phyloP scores from a whole-genome alignment of 208 protist species.

The Trypanosoma congolense region DNA sequence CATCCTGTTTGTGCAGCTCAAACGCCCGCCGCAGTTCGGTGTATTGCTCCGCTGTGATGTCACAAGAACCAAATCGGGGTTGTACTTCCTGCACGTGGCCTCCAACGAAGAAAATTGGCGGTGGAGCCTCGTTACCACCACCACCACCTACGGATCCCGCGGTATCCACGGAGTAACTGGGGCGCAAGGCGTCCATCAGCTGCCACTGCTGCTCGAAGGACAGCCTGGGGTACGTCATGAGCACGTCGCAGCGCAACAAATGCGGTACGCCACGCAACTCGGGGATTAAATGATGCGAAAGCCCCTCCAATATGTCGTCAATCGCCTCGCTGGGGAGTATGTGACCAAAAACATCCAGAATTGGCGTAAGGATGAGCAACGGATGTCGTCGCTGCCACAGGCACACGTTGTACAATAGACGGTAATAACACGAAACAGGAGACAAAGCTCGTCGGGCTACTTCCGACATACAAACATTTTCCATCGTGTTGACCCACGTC shows the following conservation, averaged over 20 bases:
- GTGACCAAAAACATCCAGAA: constrained; percentile 26
- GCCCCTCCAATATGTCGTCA: constrained; percentile 42
- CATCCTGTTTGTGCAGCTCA: constrained; percentile 60
- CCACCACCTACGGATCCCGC: neutral
- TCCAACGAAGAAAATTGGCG: constrained; percentile 16
- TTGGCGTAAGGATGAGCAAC: constrained; percentile 32
- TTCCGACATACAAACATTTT: too few species aligned
- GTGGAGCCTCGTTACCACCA: constrained; percentile 2
- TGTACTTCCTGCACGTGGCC: constrained; percentile 7
- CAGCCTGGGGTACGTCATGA: constrained; percentile 56
- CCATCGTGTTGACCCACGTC: too few species aligned
- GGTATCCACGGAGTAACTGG: neutral
- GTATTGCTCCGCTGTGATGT: constrained; percentile 24
- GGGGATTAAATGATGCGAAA: constrained; percentile 24
- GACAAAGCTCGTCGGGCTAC: too few species aligned
- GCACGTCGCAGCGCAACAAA: constrained; percentile 63
- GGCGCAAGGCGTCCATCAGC: constrained; percentile 32
- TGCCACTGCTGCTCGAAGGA: constrained; percentile 30
- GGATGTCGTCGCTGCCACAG: constrained; percentile 77
- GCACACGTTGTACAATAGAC: constrained; percentile 47
- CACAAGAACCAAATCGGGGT: constrained; percentile 15
- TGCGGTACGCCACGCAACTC: constrained; percentile 31
- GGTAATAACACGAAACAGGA: too few species aligned
- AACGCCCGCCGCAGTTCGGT: constrained; percentile 45
- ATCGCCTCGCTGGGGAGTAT: constrained; percentile 21